Conservation (phyloP, 352 stramenopile species). For the Globisporangium spiculum region DNA sequence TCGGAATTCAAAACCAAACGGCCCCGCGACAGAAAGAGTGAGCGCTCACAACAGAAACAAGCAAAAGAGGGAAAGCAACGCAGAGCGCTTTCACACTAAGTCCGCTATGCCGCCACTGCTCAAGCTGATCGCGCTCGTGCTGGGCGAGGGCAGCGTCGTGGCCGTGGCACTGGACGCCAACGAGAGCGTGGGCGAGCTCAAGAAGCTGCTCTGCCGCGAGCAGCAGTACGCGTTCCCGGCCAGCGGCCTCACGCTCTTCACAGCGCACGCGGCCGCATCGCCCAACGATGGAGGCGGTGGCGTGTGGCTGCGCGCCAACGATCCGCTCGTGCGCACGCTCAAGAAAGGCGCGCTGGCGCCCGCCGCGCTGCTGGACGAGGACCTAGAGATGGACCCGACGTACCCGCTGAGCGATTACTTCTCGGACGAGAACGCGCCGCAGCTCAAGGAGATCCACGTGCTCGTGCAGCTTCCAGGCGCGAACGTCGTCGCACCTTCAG, state of each 20-base stretch:
- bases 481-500: background rate
- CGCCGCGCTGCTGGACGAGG: constrained; percentile 1
- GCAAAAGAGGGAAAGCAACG: background rate
- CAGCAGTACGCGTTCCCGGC: constrained; percentile 14
- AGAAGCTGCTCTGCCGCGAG: constrained; percentile 12
- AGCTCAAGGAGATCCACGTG: background rate
- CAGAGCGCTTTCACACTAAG: constrained; percentile 3
- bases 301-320: constrained; percentile 9
- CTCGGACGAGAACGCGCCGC: constrained; percentile 5
- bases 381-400: constrained; percentile 16
- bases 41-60: background rate
- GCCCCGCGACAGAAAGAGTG: background rate
- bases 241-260: constrained; percentile 13
- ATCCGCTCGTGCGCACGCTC: constrained; percentile 3
- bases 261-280: background rate
- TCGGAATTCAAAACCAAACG: background rate
- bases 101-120: constrained; percentile 5
- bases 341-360: constrained; percentile 8
- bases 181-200: constrained; percentile 13
- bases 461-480: background rate
- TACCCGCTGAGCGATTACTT: constrained; percentile 19
- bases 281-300: background rate
- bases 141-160: constrained; percentile 14
- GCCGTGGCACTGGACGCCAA: constrained; percentile 6
- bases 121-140: constrained; percentile 12